Conservation (phyloP, 2,329 filamentous ascomycete genomes). For the Aureobasidium sp. region DNA sequence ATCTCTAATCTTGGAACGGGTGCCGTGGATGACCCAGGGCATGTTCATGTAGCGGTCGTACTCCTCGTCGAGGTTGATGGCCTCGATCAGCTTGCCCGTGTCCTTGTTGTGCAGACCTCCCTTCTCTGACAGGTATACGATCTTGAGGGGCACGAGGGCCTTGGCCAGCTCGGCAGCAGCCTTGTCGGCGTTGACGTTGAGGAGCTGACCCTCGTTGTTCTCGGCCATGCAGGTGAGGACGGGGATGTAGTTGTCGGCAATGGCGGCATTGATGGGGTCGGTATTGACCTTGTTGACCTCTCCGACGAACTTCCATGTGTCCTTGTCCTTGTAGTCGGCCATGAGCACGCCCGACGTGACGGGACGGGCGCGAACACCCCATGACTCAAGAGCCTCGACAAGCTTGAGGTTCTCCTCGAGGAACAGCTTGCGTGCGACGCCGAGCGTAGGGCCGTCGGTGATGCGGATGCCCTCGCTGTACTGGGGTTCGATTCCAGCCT, state of each 20-base stretch:
- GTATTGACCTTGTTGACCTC: constrained; percentile 93
- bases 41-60: constrained; percentile 89
- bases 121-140: constrained; percentile 98
- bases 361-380: constrained; percentile 82
- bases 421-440: constrained; percentile 85
- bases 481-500: constrained; percentile 85
- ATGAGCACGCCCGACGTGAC: constrained; percentile 85
- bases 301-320: constrained; percentile 91
- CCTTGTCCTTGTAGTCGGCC: constrained; percentile 91
- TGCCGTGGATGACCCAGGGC: constrained; percentile 92
- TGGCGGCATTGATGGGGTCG: constrained; percentile 80
- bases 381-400: constrained; percentile 79
- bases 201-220: constrained; percentile 78
- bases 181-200: constrained; percentile 98
- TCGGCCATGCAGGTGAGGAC: constrained; percentile 96
- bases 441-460: constrained; percentile 90
- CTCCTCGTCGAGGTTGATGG: constrained; percentile 95
- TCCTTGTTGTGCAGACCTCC: constrained; percentile 91
- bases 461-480: constrained; percentile 96
- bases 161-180: constrained; percentile 89
- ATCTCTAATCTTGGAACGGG: constrained; percentile 92
- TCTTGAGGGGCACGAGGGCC: constrained; percentile 86
- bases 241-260: constrained; percentile 83
- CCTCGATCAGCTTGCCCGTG: constrained; percentile 89
- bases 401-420: constrained; percentile 92